Evolutionary conservation across 495 filamentous ascomycete species (phyloP).

Genomic region (Alectoria sarmentosa): DNA sequence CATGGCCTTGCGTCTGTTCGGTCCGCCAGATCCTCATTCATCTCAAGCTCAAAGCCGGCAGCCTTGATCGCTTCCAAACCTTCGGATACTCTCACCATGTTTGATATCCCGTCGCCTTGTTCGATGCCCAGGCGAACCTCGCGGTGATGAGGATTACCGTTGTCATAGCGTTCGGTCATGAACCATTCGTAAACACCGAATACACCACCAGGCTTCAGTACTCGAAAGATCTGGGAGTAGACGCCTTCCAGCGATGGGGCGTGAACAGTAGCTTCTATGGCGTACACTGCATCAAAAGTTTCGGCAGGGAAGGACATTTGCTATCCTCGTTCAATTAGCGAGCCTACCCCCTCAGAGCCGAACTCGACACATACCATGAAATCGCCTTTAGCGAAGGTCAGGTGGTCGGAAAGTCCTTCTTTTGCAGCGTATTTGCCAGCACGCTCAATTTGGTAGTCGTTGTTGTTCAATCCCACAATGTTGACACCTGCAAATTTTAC

Average conservation of each 20-base stretch:
- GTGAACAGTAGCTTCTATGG: conserved; percentile 96
- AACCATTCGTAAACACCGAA: conserved; percentile 99
- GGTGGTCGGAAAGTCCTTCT: conserved; percentile 73
- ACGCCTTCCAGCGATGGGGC: conserved; percentile 92
- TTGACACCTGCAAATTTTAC: conserved; percentile 89
- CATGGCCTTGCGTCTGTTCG: conserved; percentile 73
- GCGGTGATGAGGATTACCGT: conserved; percentile 78
- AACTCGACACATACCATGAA: conserved; percentile 67
- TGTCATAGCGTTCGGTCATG: conserved; percentile 96
- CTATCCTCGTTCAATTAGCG: conserved; percentile 31
- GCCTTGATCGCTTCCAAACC: conserved; percentile 79
- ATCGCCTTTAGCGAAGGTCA: conserved; percentile 90
- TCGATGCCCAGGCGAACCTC: conserved; percentile 92
- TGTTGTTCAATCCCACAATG: conserved; percentile 95
- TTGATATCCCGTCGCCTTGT: conserved; percentile 93
- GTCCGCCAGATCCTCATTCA: conserved; percentile 86
- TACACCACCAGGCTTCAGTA: conserved; percentile 90
- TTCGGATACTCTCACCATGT: conserved; percentile 91
- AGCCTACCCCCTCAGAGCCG: not conserved
- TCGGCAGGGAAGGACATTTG: conserved; percentile 96
- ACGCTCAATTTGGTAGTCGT: conserved; percentile 98
- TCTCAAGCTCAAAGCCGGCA: conserved; percentile 78
- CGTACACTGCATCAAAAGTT: conserved; percentile 92
- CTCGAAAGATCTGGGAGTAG: conserved; percentile 89
- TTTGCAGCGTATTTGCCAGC: conserved; percentile 77